These are phyloP conservation scores for Trichoderma erinaceum DNA, from an alignment of 495 filamentous ascomycete genomes.

Conservation along the genomic window DNA sequence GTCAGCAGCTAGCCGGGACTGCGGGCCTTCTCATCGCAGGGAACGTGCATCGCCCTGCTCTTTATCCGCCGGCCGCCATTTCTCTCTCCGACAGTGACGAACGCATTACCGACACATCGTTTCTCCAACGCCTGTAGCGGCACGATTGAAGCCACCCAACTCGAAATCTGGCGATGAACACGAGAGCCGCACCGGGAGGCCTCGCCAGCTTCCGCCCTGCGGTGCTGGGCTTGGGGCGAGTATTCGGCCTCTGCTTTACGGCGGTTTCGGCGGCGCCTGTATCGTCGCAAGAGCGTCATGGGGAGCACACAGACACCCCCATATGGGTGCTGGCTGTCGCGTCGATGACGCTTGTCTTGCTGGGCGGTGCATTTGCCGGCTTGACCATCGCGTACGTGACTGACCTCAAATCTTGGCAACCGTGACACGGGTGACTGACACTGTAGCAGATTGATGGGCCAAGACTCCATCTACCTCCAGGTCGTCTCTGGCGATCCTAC, in stretches of 20 bases:
- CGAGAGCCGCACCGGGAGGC: neutral
- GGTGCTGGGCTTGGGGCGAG: slow-evolving; percentile 19
- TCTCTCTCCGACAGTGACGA: neutral
- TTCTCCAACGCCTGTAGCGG: neutral
- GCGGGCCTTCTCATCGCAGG: neutral
- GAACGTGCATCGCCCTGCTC: neutral
- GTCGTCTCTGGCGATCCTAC: slow-evolving; percentile 72
- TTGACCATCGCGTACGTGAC: slow-evolving; percentile 74
- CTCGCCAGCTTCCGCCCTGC: slow-evolving; percentile 17
- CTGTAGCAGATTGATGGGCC: slow-evolving; percentile 55
- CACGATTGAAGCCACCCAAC: neutral
- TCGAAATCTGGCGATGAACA: neutral
- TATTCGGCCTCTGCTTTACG: slow-evolving; percentile 33
- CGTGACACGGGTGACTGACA: slow-evolving; percentile 14
- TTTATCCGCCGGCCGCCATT: neutral
- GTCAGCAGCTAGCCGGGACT: neutral
- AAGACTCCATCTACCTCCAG: slow-evolving; percentile 95
- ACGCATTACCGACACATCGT: neutral
- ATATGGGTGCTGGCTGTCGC: slow-evolving; percentile 41
- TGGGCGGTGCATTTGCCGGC: slow-evolving; percentile 92
- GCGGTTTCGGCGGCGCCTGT: slow-evolving; percentile 31
- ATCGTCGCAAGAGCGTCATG: slow-evolving; percentile 13
- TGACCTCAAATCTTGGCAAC: neutral
- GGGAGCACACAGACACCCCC: slow-evolving; percentile 28
- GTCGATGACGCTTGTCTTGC: slow-evolving; percentile 60